phyloP scores from a whole-genome alignment of 139 green algal genomes.

The Micractinium sp. region DNA sequence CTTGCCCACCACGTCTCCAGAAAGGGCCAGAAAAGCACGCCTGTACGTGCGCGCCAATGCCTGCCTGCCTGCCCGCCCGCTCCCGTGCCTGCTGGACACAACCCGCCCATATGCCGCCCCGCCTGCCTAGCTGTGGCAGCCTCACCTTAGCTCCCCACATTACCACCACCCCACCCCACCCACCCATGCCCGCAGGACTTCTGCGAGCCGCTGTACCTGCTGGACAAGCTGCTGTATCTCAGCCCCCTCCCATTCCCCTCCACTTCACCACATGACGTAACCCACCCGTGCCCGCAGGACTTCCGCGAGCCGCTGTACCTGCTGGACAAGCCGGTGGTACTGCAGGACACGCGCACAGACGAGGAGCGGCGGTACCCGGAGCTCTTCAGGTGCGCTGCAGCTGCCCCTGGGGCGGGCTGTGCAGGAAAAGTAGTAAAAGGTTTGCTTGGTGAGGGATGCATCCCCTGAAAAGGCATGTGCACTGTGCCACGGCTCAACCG shows the following conservation, averaged over 20 bases:
- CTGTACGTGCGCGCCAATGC: too few species aligned
- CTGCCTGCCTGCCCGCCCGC: not conserved
- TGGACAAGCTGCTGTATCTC: not conserved
- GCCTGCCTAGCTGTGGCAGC: not conserved
- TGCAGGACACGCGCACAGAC: constrained; percentile 67
- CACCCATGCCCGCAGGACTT: constrained; percentile 49
- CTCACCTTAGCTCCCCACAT: not conserved
- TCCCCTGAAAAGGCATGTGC: not conserved
- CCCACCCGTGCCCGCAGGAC: constrained; percentile 24
- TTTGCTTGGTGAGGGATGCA: too few species aligned
- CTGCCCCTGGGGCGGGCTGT: too few species aligned
- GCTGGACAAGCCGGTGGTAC: constrained; percentile 52
- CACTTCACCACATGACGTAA: not conserved
- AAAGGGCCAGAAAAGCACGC: too few species aligned
- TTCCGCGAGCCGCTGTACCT: constrained; percentile 76
- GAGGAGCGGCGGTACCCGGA: constrained; percentile 69
- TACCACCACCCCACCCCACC: not conserved
- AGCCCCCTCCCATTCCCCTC: not conserved
- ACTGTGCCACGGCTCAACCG: not conserved
- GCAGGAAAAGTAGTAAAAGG: too few species aligned
- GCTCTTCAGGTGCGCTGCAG: constrained; percentile 64
- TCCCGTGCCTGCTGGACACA: not conserved
- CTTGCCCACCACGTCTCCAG: not conserved
- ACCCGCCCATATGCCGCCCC: not conserved
- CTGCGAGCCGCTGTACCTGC: constrained; percentile 69